phyloP scores from a whole-genome alignment of 2,329 filamentous ascomycete species.

The Fusarium continuum region DNA sequence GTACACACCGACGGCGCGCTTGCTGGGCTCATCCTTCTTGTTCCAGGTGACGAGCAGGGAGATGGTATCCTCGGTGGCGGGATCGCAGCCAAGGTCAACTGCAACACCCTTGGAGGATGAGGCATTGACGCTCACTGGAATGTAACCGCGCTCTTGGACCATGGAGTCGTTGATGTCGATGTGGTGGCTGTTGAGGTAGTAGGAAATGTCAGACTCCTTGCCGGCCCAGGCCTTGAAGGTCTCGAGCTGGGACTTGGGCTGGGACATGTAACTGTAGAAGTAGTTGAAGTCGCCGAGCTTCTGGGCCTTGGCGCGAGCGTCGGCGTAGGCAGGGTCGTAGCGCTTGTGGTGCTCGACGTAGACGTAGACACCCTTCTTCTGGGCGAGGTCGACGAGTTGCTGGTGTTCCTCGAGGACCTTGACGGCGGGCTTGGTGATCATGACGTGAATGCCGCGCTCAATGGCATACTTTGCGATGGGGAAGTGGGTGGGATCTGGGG shows the following conservation, averaged over 20 bases:
- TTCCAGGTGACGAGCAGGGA: slow-evolving; percentile 90
- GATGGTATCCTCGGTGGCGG: slow-evolving; percentile 91
- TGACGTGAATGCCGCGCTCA: slow-evolving; percentile 85
- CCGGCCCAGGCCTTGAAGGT: slow-evolving; percentile 97
- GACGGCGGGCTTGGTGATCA: slow-evolving; percentile 93
- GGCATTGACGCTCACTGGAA: slow-evolving; percentile 81
- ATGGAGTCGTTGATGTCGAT: slow-evolving; percentile 93
- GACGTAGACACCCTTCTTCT: slow-evolving; percentile 82
- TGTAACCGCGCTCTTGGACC: slow-evolving; percentile 77
- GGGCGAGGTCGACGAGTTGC: slow-evolving; percentile 75
- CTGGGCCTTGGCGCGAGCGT: slow-evolving; percentile 80
- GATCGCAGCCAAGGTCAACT: slow-evolving; percentile 78
- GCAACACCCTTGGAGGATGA: slow-evolving; percentile 82
- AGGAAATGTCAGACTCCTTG: slow-evolving; percentile 90
- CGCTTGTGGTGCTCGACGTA: slow-evolving; percentile 98
- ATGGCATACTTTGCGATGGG: slow-evolving; percentile 94
- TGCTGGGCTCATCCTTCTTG: slow-evolving; percentile 72
- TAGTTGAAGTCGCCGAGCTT: slow-evolving; percentile 95
- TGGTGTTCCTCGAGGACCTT: slow-evolving; percentile 85
- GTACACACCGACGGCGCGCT: slow-evolving; percentile 86
- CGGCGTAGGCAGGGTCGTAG: slow-evolving; percentile 91
- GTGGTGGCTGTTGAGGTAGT: slow-evolving; percentile 96
- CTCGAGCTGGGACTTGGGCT: slow-evolving; percentile 89
- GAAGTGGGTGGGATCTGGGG: slow-evolving; percentile 91
- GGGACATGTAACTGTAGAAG: slow-evolving; percentile 97